Evolutionary conservation across 2,329 filamentous ascomycete species (phyloP).

Genomic region (Ophiostoma perfectum): DNA sequence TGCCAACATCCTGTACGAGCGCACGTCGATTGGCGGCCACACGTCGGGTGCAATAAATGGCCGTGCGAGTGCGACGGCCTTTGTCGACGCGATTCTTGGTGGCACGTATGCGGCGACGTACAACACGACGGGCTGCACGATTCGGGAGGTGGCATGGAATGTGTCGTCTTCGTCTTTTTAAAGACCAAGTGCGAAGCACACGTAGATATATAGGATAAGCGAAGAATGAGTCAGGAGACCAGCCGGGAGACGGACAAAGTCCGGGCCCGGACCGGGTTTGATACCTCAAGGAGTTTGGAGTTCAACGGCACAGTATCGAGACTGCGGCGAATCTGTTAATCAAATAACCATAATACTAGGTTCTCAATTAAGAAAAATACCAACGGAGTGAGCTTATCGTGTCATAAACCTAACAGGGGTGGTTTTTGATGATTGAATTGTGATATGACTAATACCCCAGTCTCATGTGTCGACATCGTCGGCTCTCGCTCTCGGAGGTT

Average conservation of each 20-base stretch:
- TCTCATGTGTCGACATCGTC: not conserved
- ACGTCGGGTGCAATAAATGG: constrained; percentile 31
- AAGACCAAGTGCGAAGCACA: not conserved
- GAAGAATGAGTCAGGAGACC: not conserved
- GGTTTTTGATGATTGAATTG: not conserved
- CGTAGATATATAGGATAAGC: not conserved
- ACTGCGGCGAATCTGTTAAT: too few species aligned
- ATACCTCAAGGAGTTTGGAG: not conserved
- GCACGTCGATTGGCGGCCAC: constrained; percentile 41
- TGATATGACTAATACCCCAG: too few species aligned
- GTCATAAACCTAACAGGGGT: too few species aligned
- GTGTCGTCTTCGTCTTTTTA: constrained; percentile 20
- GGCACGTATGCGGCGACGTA: constrained; percentile 22
- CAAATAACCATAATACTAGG: too few species aligned
- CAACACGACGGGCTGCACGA: constrained; percentile 22
- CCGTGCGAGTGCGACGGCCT: constrained; percentile 27
- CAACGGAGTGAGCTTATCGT: too few species aligned
- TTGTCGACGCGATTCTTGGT: constrained; percentile 26
- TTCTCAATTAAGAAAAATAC: too few species aligned
- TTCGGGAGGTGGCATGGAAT: constrained; percentile 21
- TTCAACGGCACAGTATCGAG: too few species aligned
- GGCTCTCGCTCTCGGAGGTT: constrained; percentile 2
- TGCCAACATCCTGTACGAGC: constrained; percentile 41
- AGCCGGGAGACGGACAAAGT: not conserved
- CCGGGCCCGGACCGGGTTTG: not conserved